These are phyloP conservation scores for Neoboletus brunneissimus DNA, from an alignment of 768 basidiomycete genomes.

Conservation along the genomic window DNA sequence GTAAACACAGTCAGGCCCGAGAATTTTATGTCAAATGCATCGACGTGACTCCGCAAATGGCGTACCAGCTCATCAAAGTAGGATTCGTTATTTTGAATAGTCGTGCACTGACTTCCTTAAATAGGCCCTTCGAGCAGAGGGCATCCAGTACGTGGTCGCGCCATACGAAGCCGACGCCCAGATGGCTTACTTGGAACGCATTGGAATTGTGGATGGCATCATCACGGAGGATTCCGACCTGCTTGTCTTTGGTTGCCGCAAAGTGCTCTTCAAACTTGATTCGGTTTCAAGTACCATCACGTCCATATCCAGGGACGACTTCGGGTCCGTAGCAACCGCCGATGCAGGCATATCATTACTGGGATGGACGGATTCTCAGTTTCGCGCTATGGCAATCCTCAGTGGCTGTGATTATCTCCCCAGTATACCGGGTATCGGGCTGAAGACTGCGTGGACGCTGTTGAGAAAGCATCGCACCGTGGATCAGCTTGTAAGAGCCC, in stretches of 20 bases:
- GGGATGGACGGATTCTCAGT: constrained; percentile 89
- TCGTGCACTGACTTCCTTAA: constrained; percentile 4
- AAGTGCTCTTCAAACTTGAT: constrained; percentile 94
- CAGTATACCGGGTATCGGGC: constrained; percentile 85
- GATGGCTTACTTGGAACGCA: constrained; percentile 84
- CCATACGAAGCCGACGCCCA: constrained; percentile 99
- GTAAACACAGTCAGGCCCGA: constrained; percentile 75
- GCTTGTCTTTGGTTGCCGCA: constrained; percentile 93
- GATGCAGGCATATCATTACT: constrained; percentile 68
- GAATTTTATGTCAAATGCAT: constrained; percentile 88
- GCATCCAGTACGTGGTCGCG: constrained; percentile 83
- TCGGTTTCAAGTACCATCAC: constrained; percentile 57
- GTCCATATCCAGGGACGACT: constrained; percentile 64
- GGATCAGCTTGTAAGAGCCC: constrained; percentile 73
- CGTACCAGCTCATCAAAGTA: constrained; percentile 95
- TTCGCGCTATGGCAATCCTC: constrained; percentile 90
- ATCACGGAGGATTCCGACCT: constrained; percentile 98
- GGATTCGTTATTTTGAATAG: neutral
- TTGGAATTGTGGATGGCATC: constrained; percentile 82
- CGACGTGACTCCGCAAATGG: constrained; percentile 97
- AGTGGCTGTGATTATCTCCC: constrained; percentile 92
- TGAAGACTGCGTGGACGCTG: constrained; percentile 88
- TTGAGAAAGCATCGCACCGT: constrained; percentile 83
- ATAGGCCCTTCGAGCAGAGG: constrained; percentile 83
- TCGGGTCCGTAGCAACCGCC: constrained; percentile 52